A percentile compares a stretch with the other conserved stretches of the same genome.
Evolutionary conservation across 2,329 filamentous ascomycete species (phyloP).

Genomic region (Pseudogymnoascus sp.): DNA sequence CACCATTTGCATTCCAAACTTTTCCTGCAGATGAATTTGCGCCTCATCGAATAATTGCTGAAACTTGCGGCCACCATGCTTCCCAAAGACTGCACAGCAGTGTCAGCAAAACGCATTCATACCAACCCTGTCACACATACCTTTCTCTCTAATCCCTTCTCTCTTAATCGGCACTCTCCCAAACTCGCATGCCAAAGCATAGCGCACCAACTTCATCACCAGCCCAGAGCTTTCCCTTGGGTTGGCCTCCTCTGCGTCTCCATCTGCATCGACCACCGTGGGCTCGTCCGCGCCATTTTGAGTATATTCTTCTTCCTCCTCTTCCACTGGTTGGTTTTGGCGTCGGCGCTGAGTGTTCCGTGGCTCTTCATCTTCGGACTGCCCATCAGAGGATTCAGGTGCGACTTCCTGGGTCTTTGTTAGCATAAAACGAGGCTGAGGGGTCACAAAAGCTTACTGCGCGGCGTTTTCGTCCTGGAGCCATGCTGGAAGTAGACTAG

Average conservation of each 20-base stretch:
- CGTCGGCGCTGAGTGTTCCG: conserved; percentile 22
- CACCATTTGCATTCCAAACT: conserved; percentile 89
- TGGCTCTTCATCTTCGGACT: conserved; percentile 21
- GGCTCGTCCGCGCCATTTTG: conserved; percentile 18
- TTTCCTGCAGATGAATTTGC: conserved; percentile 60
- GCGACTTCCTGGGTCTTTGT: conserved; percentile 18
- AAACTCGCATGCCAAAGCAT: conserved; percentile 60
- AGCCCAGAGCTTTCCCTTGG: conserved; percentile 32
- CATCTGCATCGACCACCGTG: conserved; percentile 20
- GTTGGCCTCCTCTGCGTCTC: conserved; percentile 25
- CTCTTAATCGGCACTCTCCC: conserved; percentile 52
- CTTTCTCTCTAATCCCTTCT: conserved; percentile 57
- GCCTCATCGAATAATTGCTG: conserved; percentile 69
- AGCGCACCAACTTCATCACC: conserved; percentile 61
- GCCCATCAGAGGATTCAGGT: conserved; percentile 20
- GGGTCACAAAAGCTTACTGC: conserved; percentile 16
- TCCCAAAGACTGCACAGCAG: conserved; percentile 52
- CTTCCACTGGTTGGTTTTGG: conserved; percentile 15
- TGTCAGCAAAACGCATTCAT: not conserved
- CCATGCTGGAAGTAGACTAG: conserved; percentile 17
- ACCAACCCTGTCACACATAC: conserved; percentile 31
- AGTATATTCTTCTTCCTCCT: conserved; percentile 24
- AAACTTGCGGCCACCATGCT: conserved; percentile 57
- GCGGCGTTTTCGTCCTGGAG: conserved; percentile 21
- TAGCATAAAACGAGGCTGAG: not conserved